Conservation (phyloP, 495 filamentous ascomycete genomes). For the Ramalina peruviana region DNA sequence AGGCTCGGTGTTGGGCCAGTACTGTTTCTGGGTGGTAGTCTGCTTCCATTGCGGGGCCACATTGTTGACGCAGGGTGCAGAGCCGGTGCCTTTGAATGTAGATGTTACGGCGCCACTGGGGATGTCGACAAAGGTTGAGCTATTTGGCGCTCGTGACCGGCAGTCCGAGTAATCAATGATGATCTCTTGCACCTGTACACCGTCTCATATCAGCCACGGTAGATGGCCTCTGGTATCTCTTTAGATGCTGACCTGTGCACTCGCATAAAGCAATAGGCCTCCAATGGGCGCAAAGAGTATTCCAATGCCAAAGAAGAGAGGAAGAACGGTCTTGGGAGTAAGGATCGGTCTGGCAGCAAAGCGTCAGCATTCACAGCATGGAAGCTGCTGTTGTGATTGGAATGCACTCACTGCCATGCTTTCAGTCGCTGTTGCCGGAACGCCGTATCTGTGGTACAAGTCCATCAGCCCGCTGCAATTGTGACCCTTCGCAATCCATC, state of each 20-base stretch:
- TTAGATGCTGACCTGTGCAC: constrained; percentile 41
- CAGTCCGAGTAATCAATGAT: constrained; percentile 83
- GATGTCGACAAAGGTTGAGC: constrained; percentile 26
- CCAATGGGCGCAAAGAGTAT: constrained; percentile 82
- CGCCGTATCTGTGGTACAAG: constrained; percentile 53
- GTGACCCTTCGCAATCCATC: neutral
- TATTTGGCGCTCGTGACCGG: constrained; percentile 31
- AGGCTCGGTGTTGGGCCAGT: neutral
- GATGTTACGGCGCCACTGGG: constrained; percentile 40
- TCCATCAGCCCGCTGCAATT: constrained; percentile 1
- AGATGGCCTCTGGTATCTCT: neutral
- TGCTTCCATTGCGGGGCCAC: constrained; percentile 25
- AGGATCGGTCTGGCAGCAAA: constrained; percentile 56
- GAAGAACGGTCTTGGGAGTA: constrained; percentile 82
- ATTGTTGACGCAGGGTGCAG: constrained; percentile 10
- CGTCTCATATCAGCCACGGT: constrained; percentile 4
- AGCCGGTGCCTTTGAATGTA: constrained; percentile 45
- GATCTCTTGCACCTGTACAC: constrained; percentile 69
- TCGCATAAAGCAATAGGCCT: constrained; percentile 71
- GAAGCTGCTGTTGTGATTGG: neutral
- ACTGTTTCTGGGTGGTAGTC: constrained; percentile 7
- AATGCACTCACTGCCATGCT: constrained; percentile 70
- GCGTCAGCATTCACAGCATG: neutral
- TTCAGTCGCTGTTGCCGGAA: constrained; percentile 86
- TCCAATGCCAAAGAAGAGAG: constrained; percentile 76